Conservation (phyloP, 495 filamentous ascomycete species). For the Annulohypoxylon bovei region DNA sequence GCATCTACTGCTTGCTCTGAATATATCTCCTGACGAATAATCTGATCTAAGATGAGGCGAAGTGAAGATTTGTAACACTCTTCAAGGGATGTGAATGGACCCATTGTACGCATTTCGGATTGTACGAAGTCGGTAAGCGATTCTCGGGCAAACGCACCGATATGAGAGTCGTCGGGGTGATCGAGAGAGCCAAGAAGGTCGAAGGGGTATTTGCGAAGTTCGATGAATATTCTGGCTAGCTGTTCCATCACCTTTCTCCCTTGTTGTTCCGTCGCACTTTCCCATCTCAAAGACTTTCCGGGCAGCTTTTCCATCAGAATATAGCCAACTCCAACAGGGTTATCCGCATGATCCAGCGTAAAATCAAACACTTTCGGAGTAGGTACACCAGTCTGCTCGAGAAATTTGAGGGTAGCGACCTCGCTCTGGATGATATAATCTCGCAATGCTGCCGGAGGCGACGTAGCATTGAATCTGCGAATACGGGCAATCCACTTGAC, state of each 20-base stretch:
- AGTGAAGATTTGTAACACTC: constrained; percentile 36
- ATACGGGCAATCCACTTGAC: constrained; percentile 48
- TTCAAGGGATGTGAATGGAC: constrained; percentile 36
- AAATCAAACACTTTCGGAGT: constrained; percentile 48
- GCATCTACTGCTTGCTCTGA: constrained; percentile 47
- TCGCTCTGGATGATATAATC: constrained; percentile 50
- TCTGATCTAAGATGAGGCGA: constrained; percentile 43
- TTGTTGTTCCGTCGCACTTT: constrained; percentile 38
- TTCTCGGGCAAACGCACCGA: constrained; percentile 48
- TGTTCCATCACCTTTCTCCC: constrained; percentile 49
- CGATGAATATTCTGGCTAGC: constrained; percentile 52
- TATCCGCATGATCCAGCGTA: constrained; percentile 37
- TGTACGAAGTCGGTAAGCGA: constrained; percentile 41
- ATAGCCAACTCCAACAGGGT: constrained; percentile 49
- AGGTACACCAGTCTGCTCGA: constrained; percentile 45
- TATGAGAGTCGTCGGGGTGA: constrained; percentile 40
- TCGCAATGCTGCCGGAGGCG: constrained; percentile 45
- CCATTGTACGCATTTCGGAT: constrained; percentile 23
- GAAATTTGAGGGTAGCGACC: constrained; percentile 48
- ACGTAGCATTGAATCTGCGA: constrained; percentile 27
- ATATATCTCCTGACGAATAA: constrained; percentile 46
- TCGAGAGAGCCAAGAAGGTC: constrained; percentile 46
- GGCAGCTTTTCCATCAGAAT: constrained; percentile 54
- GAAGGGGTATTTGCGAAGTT: constrained; percentile 48
- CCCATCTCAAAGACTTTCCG: constrained; percentile 50